Base-by-base conservation (phyloP, 2,329 filamentous ascomycete genomes). In the Stemphylium lycopersici region DNA sequence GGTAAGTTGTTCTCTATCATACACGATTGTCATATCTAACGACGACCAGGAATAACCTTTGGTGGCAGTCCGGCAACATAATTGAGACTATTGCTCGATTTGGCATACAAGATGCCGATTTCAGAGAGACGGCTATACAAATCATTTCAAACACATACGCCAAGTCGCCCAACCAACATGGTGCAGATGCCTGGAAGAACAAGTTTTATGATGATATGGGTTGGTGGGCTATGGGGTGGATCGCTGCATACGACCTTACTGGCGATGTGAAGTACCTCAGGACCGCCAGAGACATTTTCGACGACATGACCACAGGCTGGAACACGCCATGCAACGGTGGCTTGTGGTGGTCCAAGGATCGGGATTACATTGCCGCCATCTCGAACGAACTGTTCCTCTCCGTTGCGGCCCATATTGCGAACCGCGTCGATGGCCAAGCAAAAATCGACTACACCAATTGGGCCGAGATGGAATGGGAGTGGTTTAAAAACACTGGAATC, bases 161-260 rank as follows among this genome's bases (percentile, higher is more conserved):
- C 29, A 74, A 74, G 42, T 69, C 70, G 0, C 55, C 58, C 10
- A 67, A 71, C 15, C 63, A 64, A 34, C 53, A 61, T 10, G 67
- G 65, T 11, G 63, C 60, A 26, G 67, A 54, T 0, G 55, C 59
- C 16, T 84, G 83, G 64, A 69, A 81, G 50, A 83, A 84, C 55
- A 78, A 80, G 6, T 85, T 74, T 54, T 85, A 84, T 59, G 85
- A 87, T 58, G 85, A 87, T 62, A 81, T 84, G 65, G 80, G 83
- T n/a, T 87, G 85, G 85, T 87, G 85, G 85, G 84, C 80, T 8
- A 76, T 87, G 53, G 84, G 78, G 15, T 81, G 84, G 77, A 81
- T 87, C 48, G 79, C 81, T 20, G 76, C 82, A 4, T 85, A 79
- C 63, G 85, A 87, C 63, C 73, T 84, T 13, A 84, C 84, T 0